phyloP scores from a whole-genome alignment of 1,284 basidiomycete genomes.

The Microbotryum saponariae region DNA sequence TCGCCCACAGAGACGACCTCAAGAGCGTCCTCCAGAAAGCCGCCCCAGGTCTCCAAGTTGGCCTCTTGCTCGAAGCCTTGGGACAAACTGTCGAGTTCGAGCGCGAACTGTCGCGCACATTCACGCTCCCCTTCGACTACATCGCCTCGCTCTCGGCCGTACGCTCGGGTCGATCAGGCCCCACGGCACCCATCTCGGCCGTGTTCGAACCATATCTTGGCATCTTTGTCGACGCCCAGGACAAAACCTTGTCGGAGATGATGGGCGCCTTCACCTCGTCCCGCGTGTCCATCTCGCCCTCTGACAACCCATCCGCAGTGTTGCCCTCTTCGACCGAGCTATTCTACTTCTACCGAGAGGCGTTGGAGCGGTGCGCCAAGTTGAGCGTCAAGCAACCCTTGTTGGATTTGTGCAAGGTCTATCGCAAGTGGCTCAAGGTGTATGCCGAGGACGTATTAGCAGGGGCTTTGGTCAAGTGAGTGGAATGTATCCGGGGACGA shows the following conservation, averaged over 20 bases:
- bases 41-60: conserved; percentile 52
- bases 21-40: conserved; percentile 42
- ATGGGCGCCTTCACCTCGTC: conserved; percentile 64
- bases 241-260: conserved; percentile 75
- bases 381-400: conserved; percentile 58
- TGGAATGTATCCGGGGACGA: neutral
- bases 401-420: conserved; percentile 67
- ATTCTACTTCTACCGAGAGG: conserved; percentile 95
- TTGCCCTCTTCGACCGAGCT: conserved; percentile 90
- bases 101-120: conserved; percentile 49
- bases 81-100: conserved; percentile 84
- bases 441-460: conserved; percentile 65
- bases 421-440: conserved; percentile 85
- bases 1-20: conserved; percentile 41
- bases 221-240: conserved; percentile 92
- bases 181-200: conserved; percentile 62
- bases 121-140: conserved; percentile 41
- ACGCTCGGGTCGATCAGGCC: conserved; percentile 26
- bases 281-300: conserved; percentile 54
- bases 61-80: conserved; percentile 70
- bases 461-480: conserved; percentile 21
- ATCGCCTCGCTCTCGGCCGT: conserved; percentile 37
- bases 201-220: conserved; percentile 87
- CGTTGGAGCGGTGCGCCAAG: conserved; percentile 84
- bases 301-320: conserved; percentile 56